phyloP scores from a whole-genome alignment of 768 basidiomycete genomes.

The Trametes coccinea region DNA sequence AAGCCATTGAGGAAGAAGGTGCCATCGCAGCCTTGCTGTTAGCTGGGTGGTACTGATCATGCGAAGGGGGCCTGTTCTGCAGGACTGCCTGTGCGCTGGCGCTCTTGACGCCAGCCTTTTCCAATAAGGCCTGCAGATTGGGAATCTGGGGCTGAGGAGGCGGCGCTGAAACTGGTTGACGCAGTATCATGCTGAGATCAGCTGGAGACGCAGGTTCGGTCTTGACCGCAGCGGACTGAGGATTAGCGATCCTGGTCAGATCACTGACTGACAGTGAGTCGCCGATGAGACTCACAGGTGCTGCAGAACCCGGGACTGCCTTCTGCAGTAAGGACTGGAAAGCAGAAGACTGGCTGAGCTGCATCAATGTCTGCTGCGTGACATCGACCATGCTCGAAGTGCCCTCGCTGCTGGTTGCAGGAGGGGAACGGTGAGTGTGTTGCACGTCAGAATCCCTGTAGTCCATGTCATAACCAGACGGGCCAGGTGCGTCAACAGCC shows the following conservation, averaged over 20 bases:
- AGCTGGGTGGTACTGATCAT: conserved; percentile 7
- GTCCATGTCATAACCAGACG: conserved; percentile 4
- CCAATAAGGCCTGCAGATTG: conserved; percentile 19
- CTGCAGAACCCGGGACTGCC: background rate
- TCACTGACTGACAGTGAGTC: background rate
- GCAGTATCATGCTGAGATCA: conserved; percentile 4
- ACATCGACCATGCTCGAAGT: conserved; percentile 4
- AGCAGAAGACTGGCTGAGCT: conserved; percentile 23
- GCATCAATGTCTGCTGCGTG: conserved; percentile 20
- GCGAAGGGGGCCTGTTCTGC: conserved; percentile 4
- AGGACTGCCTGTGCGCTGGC: conserved; percentile 11
- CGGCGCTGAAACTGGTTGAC: background rate
- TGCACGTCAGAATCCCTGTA: conserved; percentile 12
- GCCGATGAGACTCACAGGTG: background rate
- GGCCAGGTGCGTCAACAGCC: background rate
- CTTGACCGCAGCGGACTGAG: background rate
- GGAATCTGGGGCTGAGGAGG: conserved; percentile 13
- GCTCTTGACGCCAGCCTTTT: conserved; percentile 19
- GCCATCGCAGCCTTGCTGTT: background rate
- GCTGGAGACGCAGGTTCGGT: conserved; percentile 9
- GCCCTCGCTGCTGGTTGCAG: background rate
- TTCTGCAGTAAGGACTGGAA: conserved; percentile 19
- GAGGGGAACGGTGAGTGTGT: background rate
- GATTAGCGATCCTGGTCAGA: background rate
- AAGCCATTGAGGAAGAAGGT: background rate